Base-by-base conservation (phyloP, 1,139 yeast genomes). In the Debaryomycetaceae sp. region DNA sequence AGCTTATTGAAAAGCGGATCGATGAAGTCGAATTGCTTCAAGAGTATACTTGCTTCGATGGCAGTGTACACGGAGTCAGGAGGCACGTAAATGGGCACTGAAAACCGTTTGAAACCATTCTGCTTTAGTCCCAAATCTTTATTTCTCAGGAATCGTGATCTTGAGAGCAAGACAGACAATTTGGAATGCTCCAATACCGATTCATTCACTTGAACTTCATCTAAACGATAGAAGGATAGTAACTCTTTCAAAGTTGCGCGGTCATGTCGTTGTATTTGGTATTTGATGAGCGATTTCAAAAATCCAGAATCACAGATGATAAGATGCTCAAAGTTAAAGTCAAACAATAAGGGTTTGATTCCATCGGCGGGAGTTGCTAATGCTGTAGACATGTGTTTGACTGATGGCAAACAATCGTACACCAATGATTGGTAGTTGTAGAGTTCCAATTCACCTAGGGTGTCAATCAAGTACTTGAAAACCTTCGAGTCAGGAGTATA, bases 1-100 rank as follows among this genome's bases (percentile, higher is more conserved):
- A 72, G 52, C 49, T 72, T 73, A 48, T 64, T 67, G 44, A 70
- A 56, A 24, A 73, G 50, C 8, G 59, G 50, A 49, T 72, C 77
- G 29, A 73, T 58, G 40, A 60, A 64, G 31, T 62, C 62, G 45
- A 48, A 64, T 44, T 63, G 55, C 14, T 57, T 49, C 27, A 68
- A 49, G 6, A 60, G 54, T 7, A 68, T 57, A 43, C 76, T 69
- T 2, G 63, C 63, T 7, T 52, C 52, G 41, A 74, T 68, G 1
- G 70, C 64, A 6, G 46, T 45, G 39, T 67, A 62, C 6, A 72
- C 49, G 1, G 60, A 49, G 1, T 51, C 48, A 5, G 51, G 43
- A 5, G 49, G 43, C 2, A 62, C 52, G 6, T 55, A 44, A 6
- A 63, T 38, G 0, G 66, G 60, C 4, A 41, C 41, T 14, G 47